Conservation (phyloP, 805 yeast genomes). For the Cyberlindnera saturnus region DNA sequence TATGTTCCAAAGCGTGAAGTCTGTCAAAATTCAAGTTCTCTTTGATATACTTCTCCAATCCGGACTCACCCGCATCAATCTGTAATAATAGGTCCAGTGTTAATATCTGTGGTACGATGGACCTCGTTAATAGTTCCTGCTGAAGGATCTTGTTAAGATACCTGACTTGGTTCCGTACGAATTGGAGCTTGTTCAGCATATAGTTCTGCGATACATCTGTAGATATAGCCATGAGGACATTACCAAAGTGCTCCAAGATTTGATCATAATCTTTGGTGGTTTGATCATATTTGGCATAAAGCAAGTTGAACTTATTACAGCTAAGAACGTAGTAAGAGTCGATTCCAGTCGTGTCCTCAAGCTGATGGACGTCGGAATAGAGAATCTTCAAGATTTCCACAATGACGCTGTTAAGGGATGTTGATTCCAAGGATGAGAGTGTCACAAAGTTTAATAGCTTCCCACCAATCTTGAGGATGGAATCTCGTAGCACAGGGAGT, state of each 20-base stretch:
- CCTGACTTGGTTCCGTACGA: slow-evolving; percentile 17
- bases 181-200: slow-evolving; percentile 22
- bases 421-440: slow-evolving; percentile 15
- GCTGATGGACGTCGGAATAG: slow-evolving; percentile 21
- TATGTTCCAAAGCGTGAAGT: slow-evolving; percentile 2
- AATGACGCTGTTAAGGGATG: slow-evolving; percentile 18
- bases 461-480: slow-evolving; percentile 17
- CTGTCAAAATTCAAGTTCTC: slow-evolving; percentile 9
- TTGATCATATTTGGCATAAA: slow-evolving; percentile 12
- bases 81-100: slow-evolving; percentile 15
- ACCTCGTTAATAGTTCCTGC: neutral
- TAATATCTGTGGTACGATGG: slow-evolving; percentile 13
- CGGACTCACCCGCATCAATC: slow-evolving; percentile 30
- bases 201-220: slow-evolving; percentile 19
- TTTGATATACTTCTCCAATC: slow-evolving; percentile 12
- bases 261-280: slow-evolving; percentile 20
- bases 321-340: slow-evolving; percentile 24
- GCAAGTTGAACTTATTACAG: slow-evolving; percentile 22
- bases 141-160: slow-evolving; percentile 13
- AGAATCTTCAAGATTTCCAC: slow-evolving; percentile 24
- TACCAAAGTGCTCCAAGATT: slow-evolving; percentile 23
- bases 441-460: slow-evolving; percentile 23
- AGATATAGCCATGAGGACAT: slow-evolving; percentile 20
- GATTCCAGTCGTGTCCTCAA: slow-evolving; percentile 18
- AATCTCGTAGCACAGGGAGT: slow-evolving; percentile 6